Evolutionary conservation across 164 flowering plant genomes (phyloP), one percentile per base, ranked within the genome.

Genomic region (Chimonanthus salicifolius): DNA sequence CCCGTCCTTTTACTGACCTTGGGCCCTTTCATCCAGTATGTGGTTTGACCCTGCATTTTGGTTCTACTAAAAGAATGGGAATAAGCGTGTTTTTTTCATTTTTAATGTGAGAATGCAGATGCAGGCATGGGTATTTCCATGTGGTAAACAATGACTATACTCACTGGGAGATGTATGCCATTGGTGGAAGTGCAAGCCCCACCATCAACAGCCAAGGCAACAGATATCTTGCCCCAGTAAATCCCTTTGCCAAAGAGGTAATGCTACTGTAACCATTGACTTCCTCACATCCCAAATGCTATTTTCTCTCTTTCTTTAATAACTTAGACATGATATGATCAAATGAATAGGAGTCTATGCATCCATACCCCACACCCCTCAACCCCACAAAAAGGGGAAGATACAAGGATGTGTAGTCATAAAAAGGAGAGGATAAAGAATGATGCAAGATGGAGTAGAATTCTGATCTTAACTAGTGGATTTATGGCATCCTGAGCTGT

Each of bases 121-220:
- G 97, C 75, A 83, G 98, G 63, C 97, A 89, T 76, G 98, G 98
- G 3, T 91, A 91, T 68, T 91, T 91, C 86, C 98, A 93, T 82
- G 94, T 92, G 72, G 97, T 90, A 77, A 93, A 93, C 93, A 93
- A 93, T 74, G 97, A 91, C 84, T 93, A 93, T 84, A 91, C 97
- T 69, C 94, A 89, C 85, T 92, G 97, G 97, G 94, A 92, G 75
- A 92, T 92, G 97, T 92, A 92, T 81, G 97, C 96, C 50, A 92
- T 92, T 49, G 97, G 97, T 72, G 97, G 97, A 75, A 91, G 98
- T 78, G 98, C 92, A 69, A 50, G 70, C 9, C 98, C 98, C 70
- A 93, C 98, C 76, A 93, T 93, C 84, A 88, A 89, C 82, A 93
- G 98, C 82, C 94, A 93, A 83, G 97, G 97, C 18, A 93, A 93